Conservation (phyloP, 441 rosid species). For the Syzygium syzygioides region DNA sequence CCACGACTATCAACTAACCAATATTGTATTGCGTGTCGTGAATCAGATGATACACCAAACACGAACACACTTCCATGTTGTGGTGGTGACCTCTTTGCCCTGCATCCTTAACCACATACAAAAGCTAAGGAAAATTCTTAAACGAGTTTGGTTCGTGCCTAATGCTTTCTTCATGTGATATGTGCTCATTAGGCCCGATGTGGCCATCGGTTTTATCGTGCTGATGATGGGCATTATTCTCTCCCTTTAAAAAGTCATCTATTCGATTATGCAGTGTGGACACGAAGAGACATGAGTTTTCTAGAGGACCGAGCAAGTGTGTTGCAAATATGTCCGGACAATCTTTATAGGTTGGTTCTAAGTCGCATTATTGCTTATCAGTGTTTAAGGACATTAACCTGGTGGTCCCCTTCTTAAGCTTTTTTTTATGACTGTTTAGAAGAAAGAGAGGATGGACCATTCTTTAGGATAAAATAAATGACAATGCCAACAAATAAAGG, state of each 20-base stretch:
- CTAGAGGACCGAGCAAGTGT: neutral
- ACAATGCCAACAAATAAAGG: neutral
- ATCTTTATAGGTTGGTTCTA: neutral
- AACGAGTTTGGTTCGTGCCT: neutral
- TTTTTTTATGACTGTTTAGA: neutral
- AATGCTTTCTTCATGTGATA: neutral
- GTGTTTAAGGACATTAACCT: neutral
- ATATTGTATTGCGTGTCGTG: constrained; percentile 26
- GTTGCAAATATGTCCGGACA: neutral
- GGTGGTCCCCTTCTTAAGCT: neutral
- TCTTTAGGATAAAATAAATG: neutral
- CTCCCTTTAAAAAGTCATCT: neutral
- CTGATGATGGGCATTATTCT: neutral
- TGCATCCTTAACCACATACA: neutral
- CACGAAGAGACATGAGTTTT: neutral
- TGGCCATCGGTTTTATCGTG: neutral
- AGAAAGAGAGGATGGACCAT: constrained; percentile 5
- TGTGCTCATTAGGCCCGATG: neutral
- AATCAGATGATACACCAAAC: constrained; percentile 22
- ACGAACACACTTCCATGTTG: neutral
- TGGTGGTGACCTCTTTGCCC: neutral
- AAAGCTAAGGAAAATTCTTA: neutral
- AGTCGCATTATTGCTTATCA: neutral
- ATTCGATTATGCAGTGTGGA: neutral
- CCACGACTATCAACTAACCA: neutral